These are phyloP conservation scores for Alternaria brassicicola DNA, from an alignment of 2,329 filamentous ascomycete species.

Conservation along the genomic window DNA sequence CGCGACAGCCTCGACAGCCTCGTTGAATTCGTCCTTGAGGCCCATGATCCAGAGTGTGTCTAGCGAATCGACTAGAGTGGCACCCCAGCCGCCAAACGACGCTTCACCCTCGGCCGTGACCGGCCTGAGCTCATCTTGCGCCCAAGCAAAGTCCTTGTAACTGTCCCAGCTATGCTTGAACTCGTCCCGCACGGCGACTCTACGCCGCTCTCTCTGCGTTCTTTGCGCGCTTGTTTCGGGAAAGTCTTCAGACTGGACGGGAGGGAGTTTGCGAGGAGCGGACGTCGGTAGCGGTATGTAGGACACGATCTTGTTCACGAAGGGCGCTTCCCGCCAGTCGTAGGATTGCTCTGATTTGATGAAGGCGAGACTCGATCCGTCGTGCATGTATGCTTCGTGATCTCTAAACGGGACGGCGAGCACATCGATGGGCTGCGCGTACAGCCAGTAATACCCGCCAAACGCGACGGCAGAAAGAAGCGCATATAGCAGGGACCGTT, in stretches of 20 bases:
- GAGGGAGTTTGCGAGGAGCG: constrained; percentile 46
- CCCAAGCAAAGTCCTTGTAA: constrained; percentile 55
- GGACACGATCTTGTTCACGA: constrained; percentile 46
- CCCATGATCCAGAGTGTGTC: constrained; percentile 58
- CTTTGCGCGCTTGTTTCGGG: constrained; percentile 40
- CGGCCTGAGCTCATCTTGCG: constrained; percentile 55
- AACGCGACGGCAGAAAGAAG: constrained; percentile 32
- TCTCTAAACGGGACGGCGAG: constrained; percentile 37
- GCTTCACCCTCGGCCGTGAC: constrained; percentile 48
- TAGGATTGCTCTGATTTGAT: constrained; percentile 35
- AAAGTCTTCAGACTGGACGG: constrained; percentile 50
- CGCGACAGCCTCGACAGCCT: constrained; percentile 53
- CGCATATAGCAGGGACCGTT: constrained; percentile 35
- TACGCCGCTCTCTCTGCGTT: constrained; percentile 36
- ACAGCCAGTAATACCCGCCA: constrained; percentile 38
- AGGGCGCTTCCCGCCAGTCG: constrained; percentile 52
- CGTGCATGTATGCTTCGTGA: constrained; percentile 44
- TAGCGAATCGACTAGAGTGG: constrained; percentile 54
- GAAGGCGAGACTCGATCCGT: constrained; percentile 19
- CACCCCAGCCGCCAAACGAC: constrained; percentile 57
- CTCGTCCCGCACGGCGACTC: constrained; percentile 49
- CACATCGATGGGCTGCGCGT: constrained; percentile 34
- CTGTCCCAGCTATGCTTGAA: constrained; percentile 53
- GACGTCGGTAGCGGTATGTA: constrained; percentile 49
- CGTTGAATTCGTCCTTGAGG: constrained; percentile 55